A percentile compares a stretch with the other conserved stretches of the same genome.
These are phyloP conservation scores for Kluyveromyces dobzhanskii DNA, from an alignment of 805 yeast genomes.

Conservation along the genomic window DNA sequence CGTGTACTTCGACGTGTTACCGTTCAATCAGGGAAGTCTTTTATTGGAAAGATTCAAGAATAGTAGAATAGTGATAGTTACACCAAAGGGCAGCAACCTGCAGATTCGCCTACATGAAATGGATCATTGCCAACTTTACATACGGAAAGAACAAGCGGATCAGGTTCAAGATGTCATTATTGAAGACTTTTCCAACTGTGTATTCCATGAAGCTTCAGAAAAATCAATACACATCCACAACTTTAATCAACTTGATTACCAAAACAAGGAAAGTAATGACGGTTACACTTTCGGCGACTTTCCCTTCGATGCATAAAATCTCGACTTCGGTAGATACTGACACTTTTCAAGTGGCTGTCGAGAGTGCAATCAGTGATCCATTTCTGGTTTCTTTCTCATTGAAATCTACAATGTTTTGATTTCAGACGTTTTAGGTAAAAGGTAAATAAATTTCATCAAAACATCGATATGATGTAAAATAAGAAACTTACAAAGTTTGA, in stretches of 20 bases:
- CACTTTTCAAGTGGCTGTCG: too few relatives aligned
- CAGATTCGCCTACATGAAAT: constrained; percentile 23
- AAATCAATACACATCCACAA: constrained; percentile 15
- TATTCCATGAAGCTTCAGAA: constrained; percentile 14
- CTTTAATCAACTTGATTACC: constrained; percentile 14
- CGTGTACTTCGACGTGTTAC: constrained; percentile 11
- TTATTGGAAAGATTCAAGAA: constrained; percentile 14
- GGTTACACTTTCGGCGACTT: neutral
- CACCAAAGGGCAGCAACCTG: constrained; percentile 11
- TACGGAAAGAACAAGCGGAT: constrained; percentile 3
- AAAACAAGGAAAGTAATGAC: neutral
- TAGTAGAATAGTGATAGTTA: constrained; percentile 9
- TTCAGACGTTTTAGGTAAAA: constrained; percentile 5
- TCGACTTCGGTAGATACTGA: too few relatives aligned
- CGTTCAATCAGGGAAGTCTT: constrained; percentile 20
- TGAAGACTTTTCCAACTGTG: constrained; percentile 18
- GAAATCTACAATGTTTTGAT: neutral
- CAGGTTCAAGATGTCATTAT: constrained; percentile 18
- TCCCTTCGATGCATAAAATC: neutral
- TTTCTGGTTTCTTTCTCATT: too few relatives aligned
- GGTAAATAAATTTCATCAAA: constrained; percentile 9
- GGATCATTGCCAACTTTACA: constrained; percentile 15
- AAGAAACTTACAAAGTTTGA: too few relatives aligned
- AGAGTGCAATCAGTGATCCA: too few relatives aligned
- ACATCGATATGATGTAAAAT: too few relatives aligned